phyloP scores from a whole-genome alignment of 2,329 filamentous ascomycete genomes.

The Aspergillus thermomutatus region DNA sequence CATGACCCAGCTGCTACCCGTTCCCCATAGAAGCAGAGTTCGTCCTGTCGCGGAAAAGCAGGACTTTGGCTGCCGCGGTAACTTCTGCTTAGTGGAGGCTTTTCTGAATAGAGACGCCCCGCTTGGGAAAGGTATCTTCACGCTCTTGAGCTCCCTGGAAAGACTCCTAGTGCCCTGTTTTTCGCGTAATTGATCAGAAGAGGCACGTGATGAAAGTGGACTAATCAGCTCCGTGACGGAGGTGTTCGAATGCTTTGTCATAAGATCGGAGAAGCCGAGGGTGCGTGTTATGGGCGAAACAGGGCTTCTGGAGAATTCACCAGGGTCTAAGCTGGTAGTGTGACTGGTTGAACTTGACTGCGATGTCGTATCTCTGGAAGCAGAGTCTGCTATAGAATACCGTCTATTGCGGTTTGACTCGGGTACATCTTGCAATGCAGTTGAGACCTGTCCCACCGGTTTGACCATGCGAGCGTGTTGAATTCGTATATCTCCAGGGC shows the following conservation, averaged over 20 bases:
- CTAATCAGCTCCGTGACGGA: slow-evolving; percentile 9
- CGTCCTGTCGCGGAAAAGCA: slow-evolving; percentile 27
- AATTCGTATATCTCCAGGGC: slow-evolving; percentile 26
- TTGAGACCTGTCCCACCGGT: slow-evolving; percentile 25
- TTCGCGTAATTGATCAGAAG: slow-evolving; percentile 9
- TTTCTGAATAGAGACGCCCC: slow-evolving; percentile 18
- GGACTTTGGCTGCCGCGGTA: slow-evolving; percentile 30
- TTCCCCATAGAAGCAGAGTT: slow-evolving; percentile 20
- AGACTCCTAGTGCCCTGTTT: slow-evolving; percentile 15
- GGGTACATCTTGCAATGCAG: slow-evolving; percentile 15
- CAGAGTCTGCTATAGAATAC: slow-evolving; percentile 15
- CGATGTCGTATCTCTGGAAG: slow-evolving; percentile 16
- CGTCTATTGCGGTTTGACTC: slow-evolving; percentile 16
- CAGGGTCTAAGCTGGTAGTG: slow-evolving; percentile 17
- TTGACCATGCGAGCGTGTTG: slow-evolving; percentile 35
- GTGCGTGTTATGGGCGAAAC: slow-evolving; percentile 10
- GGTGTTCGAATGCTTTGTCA: slow-evolving; percentile 10
- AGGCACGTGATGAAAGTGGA: slow-evolving; percentile 5
- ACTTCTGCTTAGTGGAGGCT: slow-evolving; percentile 16
- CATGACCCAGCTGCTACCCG: slow-evolving; percentile 19
- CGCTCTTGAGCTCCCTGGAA: slow-evolving; percentile 18
- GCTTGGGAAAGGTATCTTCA: slow-evolving; percentile 15
- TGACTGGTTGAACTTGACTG: slow-evolving; percentile 22
- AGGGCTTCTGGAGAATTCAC: slow-evolving; percentile 13
- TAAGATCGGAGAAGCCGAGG: slow-evolving; percentile 11